These are phyloP conservation scores for Odonthalia washingtoniensis DNA, from an alignment of 31 red algal genomes.

Conservation along the genomic window DNA sequence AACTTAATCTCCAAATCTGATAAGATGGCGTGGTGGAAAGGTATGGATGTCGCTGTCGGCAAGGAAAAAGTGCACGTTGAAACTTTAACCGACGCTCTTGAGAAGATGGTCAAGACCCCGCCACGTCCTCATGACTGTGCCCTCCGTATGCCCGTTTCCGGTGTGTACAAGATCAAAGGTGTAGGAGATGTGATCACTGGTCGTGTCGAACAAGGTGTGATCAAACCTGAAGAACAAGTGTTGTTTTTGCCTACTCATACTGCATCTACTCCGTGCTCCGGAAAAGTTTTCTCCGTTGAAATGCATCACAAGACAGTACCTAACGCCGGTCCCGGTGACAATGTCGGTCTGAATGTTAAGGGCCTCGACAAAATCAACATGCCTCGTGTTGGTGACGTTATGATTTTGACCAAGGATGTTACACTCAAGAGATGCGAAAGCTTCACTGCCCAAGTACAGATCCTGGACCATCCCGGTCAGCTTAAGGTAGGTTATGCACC, in stretches of 20 bases:
- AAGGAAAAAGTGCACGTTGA: constrained; percentile 83
- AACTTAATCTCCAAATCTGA: constrained; percentile 89
- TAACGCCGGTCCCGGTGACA: constrained; percentile 94
- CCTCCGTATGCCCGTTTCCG: constrained; percentile 93
- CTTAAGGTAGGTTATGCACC: constrained; percentile 96
- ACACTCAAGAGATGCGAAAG: constrained; percentile 68
- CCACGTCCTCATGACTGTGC: constrained; percentile 68
- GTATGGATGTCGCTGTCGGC: constrained; percentile 77
- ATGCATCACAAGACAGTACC: constrained; percentile 97
- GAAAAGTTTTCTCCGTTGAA: constrained; percentile 95
- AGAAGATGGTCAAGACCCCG: constrained; percentile 86
- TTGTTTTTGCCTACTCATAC: constrained; percentile 89
- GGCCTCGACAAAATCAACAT: constrained; percentile 84
- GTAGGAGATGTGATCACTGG: constrained; percentile 95
- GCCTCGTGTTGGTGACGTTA: constrained; percentile 94
- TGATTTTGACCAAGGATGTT: constrained; percentile 72
- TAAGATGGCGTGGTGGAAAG: constrained; percentile 93
- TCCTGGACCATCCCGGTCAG: constrained; percentile 97
- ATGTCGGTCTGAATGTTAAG: constrained; percentile 99
- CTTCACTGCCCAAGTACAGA: constrained; percentile 95
- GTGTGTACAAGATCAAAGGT: constrained; percentile 99
- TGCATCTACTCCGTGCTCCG: constrained; percentile 61
- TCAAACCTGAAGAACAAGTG: constrained; percentile 92
- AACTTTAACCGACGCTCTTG: constrained; percentile 86
- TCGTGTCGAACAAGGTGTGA: constrained; percentile 93